Conservation (phyloP, 371 early-diverging fungal genomes). For the Zychaea mexicana region DNA sequence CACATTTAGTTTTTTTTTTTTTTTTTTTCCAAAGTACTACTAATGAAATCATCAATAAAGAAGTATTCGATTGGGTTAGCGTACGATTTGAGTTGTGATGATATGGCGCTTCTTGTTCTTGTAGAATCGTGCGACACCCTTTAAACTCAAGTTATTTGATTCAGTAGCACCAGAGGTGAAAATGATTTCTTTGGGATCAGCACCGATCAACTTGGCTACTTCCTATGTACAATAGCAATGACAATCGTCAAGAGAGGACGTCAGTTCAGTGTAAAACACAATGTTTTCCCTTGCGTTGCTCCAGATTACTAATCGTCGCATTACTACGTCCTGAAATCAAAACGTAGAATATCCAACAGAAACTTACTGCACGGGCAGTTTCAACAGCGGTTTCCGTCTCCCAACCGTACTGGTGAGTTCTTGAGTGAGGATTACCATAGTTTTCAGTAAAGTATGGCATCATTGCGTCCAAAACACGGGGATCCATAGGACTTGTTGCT, state of each 20-base stretch:
- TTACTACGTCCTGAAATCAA: no score
- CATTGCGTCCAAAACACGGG: constrained; percentile 98
- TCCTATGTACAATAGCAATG: no score
- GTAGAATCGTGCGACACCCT: constrained; percentile 98
- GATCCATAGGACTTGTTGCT: constrained; percentile 98
- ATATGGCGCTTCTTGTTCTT: constrained; percentile 96
- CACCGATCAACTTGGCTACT: constrained; percentile 92
- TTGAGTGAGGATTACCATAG: constrained; percentile 99
- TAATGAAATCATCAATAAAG: no score
- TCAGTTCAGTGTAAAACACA: no score
- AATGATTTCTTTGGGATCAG: constrained; percentile 98
- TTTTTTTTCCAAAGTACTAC: not conserved
- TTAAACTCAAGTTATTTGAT: constrained; percentile 96
- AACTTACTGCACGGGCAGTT: constrained; percentile 77
- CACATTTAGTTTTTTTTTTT: no score
- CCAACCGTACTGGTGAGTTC: constrained; percentile 99
- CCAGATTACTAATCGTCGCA: constrained; percentile 7
- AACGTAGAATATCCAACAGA: no score
- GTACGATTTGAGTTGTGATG: constrained; percentile 95
- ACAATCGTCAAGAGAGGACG: no score
- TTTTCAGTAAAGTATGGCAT: constrained; percentile 92
- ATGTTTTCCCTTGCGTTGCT: not conserved
- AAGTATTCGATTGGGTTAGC: constrained; percentile 15
- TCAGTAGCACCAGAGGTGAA: constrained; percentile 99
- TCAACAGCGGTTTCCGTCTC: constrained; percentile 97